phyloP scores from a whole-genome alignment of 108 stramenopile genomes.

The Discostella stelligeroides region DNA sequence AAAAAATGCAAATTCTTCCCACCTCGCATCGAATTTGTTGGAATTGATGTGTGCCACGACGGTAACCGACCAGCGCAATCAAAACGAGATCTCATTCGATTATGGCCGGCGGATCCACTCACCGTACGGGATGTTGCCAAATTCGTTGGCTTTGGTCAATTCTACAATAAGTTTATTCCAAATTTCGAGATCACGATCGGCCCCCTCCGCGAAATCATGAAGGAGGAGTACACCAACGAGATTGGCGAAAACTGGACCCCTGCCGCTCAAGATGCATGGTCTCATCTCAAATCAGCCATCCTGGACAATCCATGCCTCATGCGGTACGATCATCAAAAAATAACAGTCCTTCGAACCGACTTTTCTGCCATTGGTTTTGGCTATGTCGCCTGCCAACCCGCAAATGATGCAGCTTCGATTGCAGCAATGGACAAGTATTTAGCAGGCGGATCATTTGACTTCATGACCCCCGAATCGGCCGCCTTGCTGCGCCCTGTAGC shows the following conservation, averaged over 20 bases:
- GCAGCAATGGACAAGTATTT: not conserved
- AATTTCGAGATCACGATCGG: too few species aligned
- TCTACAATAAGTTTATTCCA: too few species aligned
- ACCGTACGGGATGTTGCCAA: too few species aligned
- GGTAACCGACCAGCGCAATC: slow-evolving; percentile 15
- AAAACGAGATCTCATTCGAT: slow-evolving; percentile 6
- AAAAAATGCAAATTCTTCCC: slow-evolving; percentile 6
- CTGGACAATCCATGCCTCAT: slow-evolving; percentile 6
- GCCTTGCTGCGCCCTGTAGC: not conserved
- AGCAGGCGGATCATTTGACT: not conserved
- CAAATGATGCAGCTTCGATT: not conserved
- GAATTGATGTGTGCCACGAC: slow-evolving; percentile 3
- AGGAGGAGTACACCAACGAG: not conserved
- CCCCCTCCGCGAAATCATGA: not conserved
- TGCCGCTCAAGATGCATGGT: not conserved
- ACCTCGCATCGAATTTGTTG: slow-evolving; percentile 25
- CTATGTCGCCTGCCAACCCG: not conserved
- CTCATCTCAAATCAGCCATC: slow-evolving; percentile 5
- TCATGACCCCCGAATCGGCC: not conserved
- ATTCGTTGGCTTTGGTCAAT: too few species aligned
- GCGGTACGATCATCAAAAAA: not conserved
- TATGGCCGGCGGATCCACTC: slow-evolving; percentile 7
- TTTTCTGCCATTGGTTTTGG: not conserved
- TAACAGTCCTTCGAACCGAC: too few species aligned
- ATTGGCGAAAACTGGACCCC: not conserved